Evolutionary conservation across 2,329 filamentous ascomycete genomes (phyloP), one percentile per base, ranked within the genome.

Genomic region (Neopestalotiopsis sp.): DNA sequence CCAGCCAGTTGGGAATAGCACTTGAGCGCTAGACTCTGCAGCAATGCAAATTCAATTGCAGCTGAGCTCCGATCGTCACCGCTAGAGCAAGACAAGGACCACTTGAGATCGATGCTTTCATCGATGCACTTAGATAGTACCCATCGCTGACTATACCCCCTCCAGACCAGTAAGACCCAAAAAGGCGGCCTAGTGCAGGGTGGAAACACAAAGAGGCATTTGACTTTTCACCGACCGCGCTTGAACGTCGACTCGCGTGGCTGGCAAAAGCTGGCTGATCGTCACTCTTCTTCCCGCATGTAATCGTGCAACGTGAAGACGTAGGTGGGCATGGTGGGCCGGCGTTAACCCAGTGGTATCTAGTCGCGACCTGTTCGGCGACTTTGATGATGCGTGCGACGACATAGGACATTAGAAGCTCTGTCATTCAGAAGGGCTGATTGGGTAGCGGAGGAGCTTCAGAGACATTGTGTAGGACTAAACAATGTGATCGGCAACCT

Each of bases 201-300:
- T 52, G 45, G 45, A 17, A 52, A 9, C n/a, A 52, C 45, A 52
- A 13, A 6, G 17, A 17, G 17, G 59, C 30, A 61, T 34, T 61
- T 42, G 28, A 61, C 59, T 61, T 42, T 40, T 12, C 24, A 28
- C 24, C 24, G 24, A 61, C 32, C 24, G 59, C 59, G 30, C 17
- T 38, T 30, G 5, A 34, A 61, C 24, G 5, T 38, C 34, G 34
- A 34, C 59, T 61, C 13, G 28, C 17, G 59, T 61, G 59, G 59
- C 59, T 61, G 32, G 59, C 59, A 40, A 30, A 61, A 30, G 59
- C 32, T 61, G 32, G 59, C 59, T 61, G 59, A 61, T 34, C 59
- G 59, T 34, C 28, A 38, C 57, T 24, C 17, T 30, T 12, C 30
- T 59, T 14, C 12, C 24, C 20, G 30, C 59, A 17, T 20, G 17